These are phyloP conservation scores for Puccinia novopanici DNA, from an alignment of 1,284 basidiomycete genomes.

Conservation along the genomic window DNA sequence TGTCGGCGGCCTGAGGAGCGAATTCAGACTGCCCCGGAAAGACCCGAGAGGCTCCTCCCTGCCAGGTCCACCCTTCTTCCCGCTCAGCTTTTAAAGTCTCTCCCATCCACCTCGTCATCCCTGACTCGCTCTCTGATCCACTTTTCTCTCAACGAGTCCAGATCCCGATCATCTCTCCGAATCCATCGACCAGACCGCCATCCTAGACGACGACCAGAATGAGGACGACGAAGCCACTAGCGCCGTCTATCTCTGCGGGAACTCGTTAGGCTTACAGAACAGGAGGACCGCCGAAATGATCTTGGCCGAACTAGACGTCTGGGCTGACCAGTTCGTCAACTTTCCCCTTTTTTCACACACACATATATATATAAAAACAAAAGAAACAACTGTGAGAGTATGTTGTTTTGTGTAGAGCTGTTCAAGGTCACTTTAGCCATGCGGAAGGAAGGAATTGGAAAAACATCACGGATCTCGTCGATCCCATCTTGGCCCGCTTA, in stretches of 20 bases:
- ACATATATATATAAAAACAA: no score
- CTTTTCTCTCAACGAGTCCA: background rate
- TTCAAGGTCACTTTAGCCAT: conserved; percentile 88
- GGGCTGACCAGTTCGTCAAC: conserved; percentile 72
- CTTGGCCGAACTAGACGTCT: conserved; percentile 82
- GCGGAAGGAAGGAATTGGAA: conserved; percentile 82
- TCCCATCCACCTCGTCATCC: background rate
- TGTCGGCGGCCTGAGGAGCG: conserved; percentile 26
- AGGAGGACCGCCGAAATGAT: conserved; percentile 73
- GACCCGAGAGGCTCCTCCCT: background rate
- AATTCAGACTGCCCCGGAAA: conserved; percentile 45
- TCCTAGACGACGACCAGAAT: conserved; percentile 6
- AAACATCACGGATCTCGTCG: conserved; percentile 72
- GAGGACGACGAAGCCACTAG: conserved; percentile 56
- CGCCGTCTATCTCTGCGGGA: conserved; percentile 89
- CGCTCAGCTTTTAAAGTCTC: background rate
- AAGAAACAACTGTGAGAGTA: conserved; percentile 41
- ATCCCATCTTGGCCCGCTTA: conserved; percentile 75
- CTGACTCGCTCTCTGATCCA: background rate
- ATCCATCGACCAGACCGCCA: conserved; percentile 2
- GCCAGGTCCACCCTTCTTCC: background rate
- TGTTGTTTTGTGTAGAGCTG: conserved; percentile 66
- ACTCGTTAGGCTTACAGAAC: conserved; percentile 84
- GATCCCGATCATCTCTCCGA: background rate
- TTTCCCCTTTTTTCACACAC: no score